These are phyloP conservation scores for Irineochytrium annulatum DNA, from an alignment of 192 early-diverging fungal species.

Conservation along the genomic window DNA sequence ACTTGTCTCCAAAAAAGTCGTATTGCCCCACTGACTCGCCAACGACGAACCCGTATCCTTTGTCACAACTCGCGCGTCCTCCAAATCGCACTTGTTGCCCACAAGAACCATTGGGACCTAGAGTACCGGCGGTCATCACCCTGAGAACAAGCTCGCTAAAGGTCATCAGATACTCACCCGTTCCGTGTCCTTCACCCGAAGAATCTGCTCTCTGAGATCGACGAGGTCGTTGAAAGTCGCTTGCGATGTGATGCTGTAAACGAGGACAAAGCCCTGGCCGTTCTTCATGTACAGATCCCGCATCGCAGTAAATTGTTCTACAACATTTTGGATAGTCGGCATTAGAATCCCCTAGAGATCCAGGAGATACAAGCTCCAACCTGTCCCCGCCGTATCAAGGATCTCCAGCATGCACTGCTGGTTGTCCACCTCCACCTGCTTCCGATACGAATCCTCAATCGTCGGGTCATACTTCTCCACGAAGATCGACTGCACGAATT, in stretches of 20 bases:
- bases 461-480: constrained; percentile 98
- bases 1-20: constrained; percentile 82
- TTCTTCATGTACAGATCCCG: constrained; percentile 69
- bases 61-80: constrained; percentile 56
- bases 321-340: not conserved
- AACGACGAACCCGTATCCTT: constrained; percentile 64
- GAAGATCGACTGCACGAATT: constrained; percentile 65
- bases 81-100: constrained; percentile 65
- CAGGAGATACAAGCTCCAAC: constrained; percentile 20
- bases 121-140: constrained; percentile 7
- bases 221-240: constrained; percentile 62
- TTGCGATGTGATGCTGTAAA: constrained; percentile 62
- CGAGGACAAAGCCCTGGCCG: constrained; percentile 63
- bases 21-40: constrained; percentile 62
- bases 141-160: not conserved
- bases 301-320: constrained; percentile 66
- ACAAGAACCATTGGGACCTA: constrained; percentile 61
- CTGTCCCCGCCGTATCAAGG: constrained; percentile 90
- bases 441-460: constrained; percentile 96
- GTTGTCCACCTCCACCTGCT: constrained; percentile 96
- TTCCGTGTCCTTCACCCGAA: constrained; percentile 61
- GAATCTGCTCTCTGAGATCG: constrained; percentile 58
- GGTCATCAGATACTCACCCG: constrained; percentile 35
- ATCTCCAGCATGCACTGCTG: constrained; percentile 96
- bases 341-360: not conserved